These are phyloP conservation scores for Monosporozyma unispora DNA, from an alignment of 805 yeast genomes.

Conservation along the genomic window DNA sequence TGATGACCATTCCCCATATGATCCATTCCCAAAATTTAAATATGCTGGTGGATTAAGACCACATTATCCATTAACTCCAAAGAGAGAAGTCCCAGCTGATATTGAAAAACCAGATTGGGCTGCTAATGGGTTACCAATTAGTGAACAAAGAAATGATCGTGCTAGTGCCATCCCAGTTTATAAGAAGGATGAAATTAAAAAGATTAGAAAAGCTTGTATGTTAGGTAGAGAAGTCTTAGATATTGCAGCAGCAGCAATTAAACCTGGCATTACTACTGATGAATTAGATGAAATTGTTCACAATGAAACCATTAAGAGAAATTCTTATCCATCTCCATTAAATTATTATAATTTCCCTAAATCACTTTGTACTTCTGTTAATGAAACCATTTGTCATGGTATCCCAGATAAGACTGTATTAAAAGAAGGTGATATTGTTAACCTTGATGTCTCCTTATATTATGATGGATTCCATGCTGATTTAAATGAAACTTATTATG, in stretches of 20 bases:
- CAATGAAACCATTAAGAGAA: conserved; percentile 76
- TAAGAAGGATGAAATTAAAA: conserved; percentile 59
- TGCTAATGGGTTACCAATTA: conserved; percentile 61
- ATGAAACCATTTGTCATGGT: conserved; percentile 95
- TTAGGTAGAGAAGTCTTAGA: conserved; percentile 86
- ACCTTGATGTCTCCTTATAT: conserved; percentile 79
- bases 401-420: conserved; percentile 85
- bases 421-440: conserved; percentile 89
- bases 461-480: conserved; percentile 89
- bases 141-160: conserved; percentile 69
- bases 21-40: conserved; percentile 77
- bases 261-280: conserved; percentile 90
- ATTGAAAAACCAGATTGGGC: conserved; percentile 82
- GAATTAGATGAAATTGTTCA: conserved; percentile 82
- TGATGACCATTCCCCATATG: conserved; percentile 41
- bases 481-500: conserved; percentile 92
- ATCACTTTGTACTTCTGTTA: conserved; percentile 84
- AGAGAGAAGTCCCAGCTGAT: conserved; percentile 59
- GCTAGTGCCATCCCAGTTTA: conserved; percentile 55
- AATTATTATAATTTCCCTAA: conserved; percentile 93
- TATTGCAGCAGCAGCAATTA: conserved; percentile 70
- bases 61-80: conserved; percentile 68
- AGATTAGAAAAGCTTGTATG: conserved; percentile 64
- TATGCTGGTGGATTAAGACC: conserved; percentile 75
- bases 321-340: conserved; percentile 89